Evolutionary conservation across 306 rosid genomes (phyloP), one percentile per base, ranked within the genome.

Genomic region (Luffa acutangula): DNA sequence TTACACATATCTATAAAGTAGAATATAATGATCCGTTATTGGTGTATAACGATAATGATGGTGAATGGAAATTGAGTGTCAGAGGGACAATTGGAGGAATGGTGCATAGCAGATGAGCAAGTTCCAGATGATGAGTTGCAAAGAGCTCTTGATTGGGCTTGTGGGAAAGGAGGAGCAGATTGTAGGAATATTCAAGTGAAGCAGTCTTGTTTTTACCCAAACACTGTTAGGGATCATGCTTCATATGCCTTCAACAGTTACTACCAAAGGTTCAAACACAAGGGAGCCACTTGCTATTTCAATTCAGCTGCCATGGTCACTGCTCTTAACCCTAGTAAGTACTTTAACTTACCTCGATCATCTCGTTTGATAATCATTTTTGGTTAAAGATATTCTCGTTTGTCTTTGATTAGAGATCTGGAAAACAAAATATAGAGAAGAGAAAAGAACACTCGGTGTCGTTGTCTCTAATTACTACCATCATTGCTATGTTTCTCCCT

Each of bases 71-170:
- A 46, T 46, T 46, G 51, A 12, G 53, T 71, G 7, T 5, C 46
- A 25, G 83, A 82, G 49, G 92, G 85, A 5, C 89, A 89, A 54
- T 80, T 56, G 10, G 88, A 92, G 85, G 89, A 89, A 77, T 95
- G 98, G 97, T 95, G 97, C 81, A 79, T 89, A 73, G 92, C 97
- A 4, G 97, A 95, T 75, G 93, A 88, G 81, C 98, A 95, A 74
- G 85, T 76, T 49, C 84, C 90, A 0, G 93, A 90, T 43, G 14
- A 58, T 3, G 92, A 91, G 84, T 21, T 95, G 83, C 97, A 90
- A 80, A 86, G 54, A 65, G 97, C 93, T 4, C 58, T 94, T 80
- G 87, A 92, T 59, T 92, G 98, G 97, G 93, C 97, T 11, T 89
- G 98, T 79, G 92, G 93, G 53, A 81, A 17, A 74, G 94, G 93